Percentiles rank a stretch among this genome's conserved stretches.
Conservation (phyloP, 768 basidiomycete species). For the Auricularia heimuer region DNA sequence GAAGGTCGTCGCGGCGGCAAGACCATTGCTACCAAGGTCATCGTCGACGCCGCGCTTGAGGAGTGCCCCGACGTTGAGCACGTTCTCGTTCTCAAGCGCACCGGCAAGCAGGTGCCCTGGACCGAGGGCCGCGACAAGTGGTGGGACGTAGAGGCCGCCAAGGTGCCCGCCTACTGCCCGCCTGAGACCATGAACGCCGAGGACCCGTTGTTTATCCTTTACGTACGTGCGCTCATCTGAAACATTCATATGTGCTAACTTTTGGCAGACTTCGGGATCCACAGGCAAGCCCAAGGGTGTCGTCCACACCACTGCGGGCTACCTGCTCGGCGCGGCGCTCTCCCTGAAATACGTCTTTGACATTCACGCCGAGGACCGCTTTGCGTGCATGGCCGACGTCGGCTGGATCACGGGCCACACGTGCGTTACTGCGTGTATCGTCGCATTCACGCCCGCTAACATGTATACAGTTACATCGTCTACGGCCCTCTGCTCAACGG, state of each 20-base stretch:
- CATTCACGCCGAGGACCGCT: constrained; percentile 90
- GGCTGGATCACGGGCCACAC: constrained; percentile 99
- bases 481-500: constrained; percentile 90
- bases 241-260: no score
- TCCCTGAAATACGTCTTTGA: constrained; percentile 98
- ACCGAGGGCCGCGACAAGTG: constrained; percentile 79
- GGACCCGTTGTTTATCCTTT: constrained; percentile 97
- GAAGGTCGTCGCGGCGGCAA: constrained; percentile 94
- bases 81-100: constrained; percentile 80
- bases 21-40: constrained; percentile 85
- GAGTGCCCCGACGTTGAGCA: constrained; percentile 81
- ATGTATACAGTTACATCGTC: constrained; percentile 61
- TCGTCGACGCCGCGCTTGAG: constrained; percentile 85
- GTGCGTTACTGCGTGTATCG: constrained; percentile 22
- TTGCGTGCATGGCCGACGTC: constrained; percentile 97
- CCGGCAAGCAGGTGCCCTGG: constrained; percentile 75
- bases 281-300: constrained; percentile 97
- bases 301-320: constrained; percentile 81
- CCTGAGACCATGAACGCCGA: constrained; percentile 84
- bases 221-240: constrained; percentile 45
- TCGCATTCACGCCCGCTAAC: not conserved
- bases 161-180: constrained; percentile 81
- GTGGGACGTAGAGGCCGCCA: constrained; percentile 90
- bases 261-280: constrained; percentile 73
- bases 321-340: constrained; percentile 83